Base-by-base conservation (phyloP, 73 alveolate genomes). In the Blepharisma japonicum region DNA sequence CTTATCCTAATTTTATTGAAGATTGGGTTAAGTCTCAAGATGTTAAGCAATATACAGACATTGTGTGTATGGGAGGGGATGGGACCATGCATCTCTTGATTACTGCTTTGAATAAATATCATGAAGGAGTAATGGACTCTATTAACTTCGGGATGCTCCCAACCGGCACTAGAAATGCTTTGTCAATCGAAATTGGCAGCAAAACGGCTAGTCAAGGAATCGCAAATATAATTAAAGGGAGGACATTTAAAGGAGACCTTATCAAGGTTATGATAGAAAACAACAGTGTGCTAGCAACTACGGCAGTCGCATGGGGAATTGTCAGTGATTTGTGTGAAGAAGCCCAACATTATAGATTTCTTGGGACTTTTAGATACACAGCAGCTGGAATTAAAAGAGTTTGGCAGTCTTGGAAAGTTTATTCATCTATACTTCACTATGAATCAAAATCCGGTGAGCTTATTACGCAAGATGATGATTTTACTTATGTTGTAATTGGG, bases 91-190 rank as follows among this genome's bases (percentile, higher is more conserved):
- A 61, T 5, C 23, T 25, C 11, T 14, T 61, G 14, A 8, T 61
- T 2, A 61, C 49, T 61, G 38, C 38, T 0, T 2, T 61, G 23
- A 14, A 18, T 25, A 61, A 8, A 25, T 14, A 14, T 3, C 14
- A 61, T 11, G 18, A n/a, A 61, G 39, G 50, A 2, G 23, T 14
- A 0, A 14, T 61, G 14, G 49, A 61, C 47, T 8, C 14, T 20
- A 18, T 61, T 61, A 18, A 3, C 14, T 20, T 61, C 18, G 74
- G 74, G 46, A 25, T 61, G 18, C 18, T 61, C 18, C 74, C 74
- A 20, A 20, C 74, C 5, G 74, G 74, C 50, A 61, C 74, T 61
- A 14, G 74, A 25, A 61, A 61, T 25, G 14, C 74, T 61, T 61
- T 61, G 5, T 14, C 74, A 2, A 61, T 61, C 5, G 74, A 61